Conservation (phyloP, 2,329 filamentous ascomycete genomes). For the Pseudogymnoascus sp. region DNA sequence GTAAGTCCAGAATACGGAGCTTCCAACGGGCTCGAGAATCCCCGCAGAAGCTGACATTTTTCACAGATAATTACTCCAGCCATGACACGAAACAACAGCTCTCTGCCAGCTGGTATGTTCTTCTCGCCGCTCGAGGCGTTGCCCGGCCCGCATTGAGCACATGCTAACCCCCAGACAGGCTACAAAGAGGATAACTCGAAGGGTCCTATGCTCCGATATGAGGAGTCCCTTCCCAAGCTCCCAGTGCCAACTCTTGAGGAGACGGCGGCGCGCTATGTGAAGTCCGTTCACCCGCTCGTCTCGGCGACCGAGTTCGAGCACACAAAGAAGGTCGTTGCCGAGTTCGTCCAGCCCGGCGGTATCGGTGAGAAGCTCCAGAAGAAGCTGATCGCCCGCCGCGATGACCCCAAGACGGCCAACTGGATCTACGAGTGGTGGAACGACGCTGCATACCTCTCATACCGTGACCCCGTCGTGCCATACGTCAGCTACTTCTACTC, state of each 20-base stretch:
- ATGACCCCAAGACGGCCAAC: conserved; percentile 77
- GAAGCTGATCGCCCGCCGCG: conserved; percentile 71
- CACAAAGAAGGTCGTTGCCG: conserved; percentile 77
- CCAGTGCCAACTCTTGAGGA: conserved; percentile 79
- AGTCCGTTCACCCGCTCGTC: conserved; percentile 70
- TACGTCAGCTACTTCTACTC: conserved; percentile 99
- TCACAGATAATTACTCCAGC: conserved; percentile 44
- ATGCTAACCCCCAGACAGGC: conserved; percentile 40
- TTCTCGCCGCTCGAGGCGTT: neutral
- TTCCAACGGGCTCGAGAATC: neutral
- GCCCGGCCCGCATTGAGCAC: conserved; percentile 14
- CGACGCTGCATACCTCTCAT: conserved; percentile 81
- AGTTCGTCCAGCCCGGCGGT: conserved; percentile 83
- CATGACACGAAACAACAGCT: conserved; percentile 51
- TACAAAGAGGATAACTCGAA: conserved; percentile 76
- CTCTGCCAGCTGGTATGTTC: conserved; percentile 46
- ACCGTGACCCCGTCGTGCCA: conserved; percentile 91
- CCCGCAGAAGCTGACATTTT: neutral
- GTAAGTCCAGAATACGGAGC: conserved; percentile 19
- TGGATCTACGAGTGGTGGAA: conserved; percentile 99
- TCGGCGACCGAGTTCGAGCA: conserved; percentile 60
- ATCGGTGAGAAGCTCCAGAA: conserved; percentile 80
- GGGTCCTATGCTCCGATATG: conserved; percentile 75
- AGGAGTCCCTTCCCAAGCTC: conserved; percentile 74
- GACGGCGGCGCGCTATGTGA: conserved; percentile 73